phyloP scores from a whole-genome alignment of 192 early-diverging fungal species.

The Umbelopsis sp. region DNA sequence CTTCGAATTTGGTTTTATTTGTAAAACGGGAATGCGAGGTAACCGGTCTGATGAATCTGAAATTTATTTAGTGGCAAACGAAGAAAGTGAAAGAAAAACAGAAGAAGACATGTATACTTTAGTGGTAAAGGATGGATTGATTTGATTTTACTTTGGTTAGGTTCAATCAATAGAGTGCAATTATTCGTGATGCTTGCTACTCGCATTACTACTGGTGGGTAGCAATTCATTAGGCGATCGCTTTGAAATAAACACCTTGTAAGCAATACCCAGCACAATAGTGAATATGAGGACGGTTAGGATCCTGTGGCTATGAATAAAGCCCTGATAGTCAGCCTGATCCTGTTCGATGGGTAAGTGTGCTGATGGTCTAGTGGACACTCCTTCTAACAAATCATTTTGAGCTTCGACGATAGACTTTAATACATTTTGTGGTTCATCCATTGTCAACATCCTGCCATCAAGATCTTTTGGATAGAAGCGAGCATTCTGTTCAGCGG shows the following conservation, averaged over 20 bases:
- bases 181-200: conserved; percentile 10
- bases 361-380: not conserved
- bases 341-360: not conserved
- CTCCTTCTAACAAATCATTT: not conserved
- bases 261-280: not conserved
- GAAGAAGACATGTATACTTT: not conserved
- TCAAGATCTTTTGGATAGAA: conserved; percentile 2
- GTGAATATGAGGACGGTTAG: not conserved
- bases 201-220: not conserved
- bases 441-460: not conserved
- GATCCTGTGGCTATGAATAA: not conserved
- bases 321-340: not conserved
- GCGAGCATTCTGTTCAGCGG: not conserved
- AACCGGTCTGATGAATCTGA: not conserved
- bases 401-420: conserved; percentile 11
- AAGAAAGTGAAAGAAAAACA: not conserved
- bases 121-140: too few relatives aligned
- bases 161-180: not conserved
- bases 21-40: not conserved
- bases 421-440: not conserved
- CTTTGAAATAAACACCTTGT: not conserved
- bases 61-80: not conserved
- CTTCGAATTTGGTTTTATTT: too few relatives aligned
- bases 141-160: too few relatives aligned
- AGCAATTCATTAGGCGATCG: not conserved